phyloP scores from a whole-genome alignment of 129 eudicot genomes.

The Solidago caesia region DNA sequence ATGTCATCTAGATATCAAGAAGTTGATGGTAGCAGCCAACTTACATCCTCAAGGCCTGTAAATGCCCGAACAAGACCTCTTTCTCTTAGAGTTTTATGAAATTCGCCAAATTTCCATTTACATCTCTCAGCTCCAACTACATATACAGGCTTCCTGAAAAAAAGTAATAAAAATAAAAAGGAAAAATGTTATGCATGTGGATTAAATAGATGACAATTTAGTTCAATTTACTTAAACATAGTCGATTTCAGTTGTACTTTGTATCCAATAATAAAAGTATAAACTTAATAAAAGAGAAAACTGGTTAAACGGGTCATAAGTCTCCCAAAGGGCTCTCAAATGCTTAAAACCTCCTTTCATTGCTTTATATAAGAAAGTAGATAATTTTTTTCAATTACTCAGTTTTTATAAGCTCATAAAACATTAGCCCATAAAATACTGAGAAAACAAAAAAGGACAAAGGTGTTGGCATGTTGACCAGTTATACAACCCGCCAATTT shows the following conservation, averaged over 20 bases:
- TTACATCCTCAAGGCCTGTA: slow-evolving; percentile 98
- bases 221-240: not conserved
- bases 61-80: slow-evolving; percentile 82
- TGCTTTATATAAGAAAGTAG: not conserved
- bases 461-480: not conserved
- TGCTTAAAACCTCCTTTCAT: not conserved
- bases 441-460: not conserved
- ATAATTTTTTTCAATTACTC: no score
- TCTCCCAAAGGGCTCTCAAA: not conserved
- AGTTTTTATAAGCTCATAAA: no score
- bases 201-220: not conserved
- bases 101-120: slow-evolving; percentile 82
- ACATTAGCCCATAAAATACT: no score
- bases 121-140: slow-evolving; percentile 90
- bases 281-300: not conserved
- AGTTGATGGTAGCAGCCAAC: slow-evolving; percentile 29
- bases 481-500: not conserved
- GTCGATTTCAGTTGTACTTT: not conserved
- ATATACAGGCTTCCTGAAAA: slow-evolving; percentile 89
- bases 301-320: not conserved
- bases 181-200: not conserved
- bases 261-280: not conserved
- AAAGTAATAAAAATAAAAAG: not conserved
- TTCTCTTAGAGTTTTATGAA: slow-evolving; percentile 72
- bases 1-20: not conserved